These are phyloP conservation scores for Blastobotrys ciferrii DNA, from an alignment of 1,139 yeast genomes.

Conservation along the genomic window DNA sequence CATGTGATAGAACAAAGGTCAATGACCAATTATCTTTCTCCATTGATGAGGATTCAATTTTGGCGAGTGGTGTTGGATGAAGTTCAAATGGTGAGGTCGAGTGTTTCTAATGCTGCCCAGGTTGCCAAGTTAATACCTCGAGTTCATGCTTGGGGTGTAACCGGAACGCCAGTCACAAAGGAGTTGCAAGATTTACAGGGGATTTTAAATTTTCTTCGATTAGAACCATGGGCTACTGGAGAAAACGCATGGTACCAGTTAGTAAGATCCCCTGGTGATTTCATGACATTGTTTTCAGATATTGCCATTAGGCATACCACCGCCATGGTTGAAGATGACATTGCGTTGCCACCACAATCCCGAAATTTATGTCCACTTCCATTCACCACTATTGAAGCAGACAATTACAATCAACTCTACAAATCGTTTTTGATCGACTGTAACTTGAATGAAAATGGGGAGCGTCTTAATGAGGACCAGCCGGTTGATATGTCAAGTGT, in stretches of 20 bases:
- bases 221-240: constrained; percentile 56
- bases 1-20: constrained; percentile 15
- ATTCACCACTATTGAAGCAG: constrained; percentile 78
- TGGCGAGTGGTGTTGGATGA: constrained; percentile 91
- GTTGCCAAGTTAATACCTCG: constrained; percentile 80
- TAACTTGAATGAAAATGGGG: constrained; percentile 57
- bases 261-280: constrained; percentile 40
- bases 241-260: constrained; percentile 34
- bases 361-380: constrained; percentile 68
- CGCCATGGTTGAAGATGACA: constrained; percentile 74
- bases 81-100: constrained; percentile 85
- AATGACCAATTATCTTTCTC: constrained; percentile 47
- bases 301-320: constrained; percentile 79
- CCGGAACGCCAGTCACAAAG: constrained; percentile 86
- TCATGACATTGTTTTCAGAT: constrained; percentile 46
- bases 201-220: constrained; percentile 61
- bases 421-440: constrained; percentile 62
- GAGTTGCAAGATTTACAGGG: constrained; percentile 67
- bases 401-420: constrained; percentile 67
- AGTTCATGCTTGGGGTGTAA: constrained; percentile 92
- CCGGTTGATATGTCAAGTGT: constrained; percentile 25
- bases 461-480: constrained; percentile 37
- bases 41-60: constrained; percentile 78
- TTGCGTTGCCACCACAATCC: constrained; percentile 72
- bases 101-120: constrained; percentile 70